Evolutionary conservation across 331 rosid genomes (phyloP).

Genomic region (Pyrus hybrid): DNA sequence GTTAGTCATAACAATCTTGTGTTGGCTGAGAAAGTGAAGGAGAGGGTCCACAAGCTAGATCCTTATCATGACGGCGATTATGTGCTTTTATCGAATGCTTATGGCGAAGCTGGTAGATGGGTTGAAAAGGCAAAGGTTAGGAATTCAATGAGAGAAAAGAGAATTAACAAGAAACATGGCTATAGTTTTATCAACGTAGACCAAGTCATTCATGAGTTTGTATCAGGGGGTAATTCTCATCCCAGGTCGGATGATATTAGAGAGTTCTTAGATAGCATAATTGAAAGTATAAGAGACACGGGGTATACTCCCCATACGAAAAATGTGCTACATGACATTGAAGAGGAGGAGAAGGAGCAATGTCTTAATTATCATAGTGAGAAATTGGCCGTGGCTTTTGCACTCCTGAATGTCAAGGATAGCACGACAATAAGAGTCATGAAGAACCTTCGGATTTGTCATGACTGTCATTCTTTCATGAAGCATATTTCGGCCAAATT

Average conservation of each 20-base stretch:
- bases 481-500: constrained; percentile 48
- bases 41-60: constrained; percentile 35
- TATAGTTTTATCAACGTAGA: constrained; percentile 42
- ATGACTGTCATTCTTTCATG: constrained; percentile 71
- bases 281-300: constrained; percentile 27
- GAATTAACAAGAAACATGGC: constrained; percentile 48
- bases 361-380: constrained; percentile 58
- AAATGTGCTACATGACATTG: constrained; percentile 51
- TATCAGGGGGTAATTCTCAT: constrained; percentile 53
- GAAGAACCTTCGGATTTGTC: constrained; percentile 60
- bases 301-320: constrained; percentile 44
- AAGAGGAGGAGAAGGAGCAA: constrained; percentile 69
- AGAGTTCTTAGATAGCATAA: constrained; percentile 31
- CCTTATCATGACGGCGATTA: constrained; percentile 54
- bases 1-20: constrained; percentile 43
- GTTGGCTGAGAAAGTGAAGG: constrained; percentile 54
- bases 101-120: constrained; percentile 68
- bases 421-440: constrained; percentile 43
- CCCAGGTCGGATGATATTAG: constrained; percentile 37
- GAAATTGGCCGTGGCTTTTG: constrained; percentile 66
- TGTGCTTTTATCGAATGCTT: constrained; percentile 59
- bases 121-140: constrained; percentile 44
- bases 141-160: constrained; percentile 44
- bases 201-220: constrained; percentile 51
- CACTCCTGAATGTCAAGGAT: constrained; percentile 46